A percentile compares a stretch with the other conserved stretches of the same genome.
Conservation (phyloP, 345 rosid genomes). For the Garcia nutans region DNA sequence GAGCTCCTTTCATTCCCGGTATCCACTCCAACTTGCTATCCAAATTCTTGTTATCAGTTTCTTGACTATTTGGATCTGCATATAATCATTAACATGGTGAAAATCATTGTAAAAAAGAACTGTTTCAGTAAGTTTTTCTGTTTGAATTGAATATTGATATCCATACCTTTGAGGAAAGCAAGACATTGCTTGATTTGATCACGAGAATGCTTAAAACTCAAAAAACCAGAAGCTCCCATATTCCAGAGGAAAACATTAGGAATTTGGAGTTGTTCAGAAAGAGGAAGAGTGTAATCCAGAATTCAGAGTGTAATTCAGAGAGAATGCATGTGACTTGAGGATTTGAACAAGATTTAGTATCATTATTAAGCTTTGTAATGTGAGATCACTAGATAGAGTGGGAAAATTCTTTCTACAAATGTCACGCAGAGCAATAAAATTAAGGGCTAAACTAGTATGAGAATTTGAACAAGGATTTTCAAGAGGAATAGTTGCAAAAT, state of each 20-base stretch:
- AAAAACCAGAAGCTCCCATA: constrained; percentile 18
- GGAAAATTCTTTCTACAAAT: constrained; percentile 2
- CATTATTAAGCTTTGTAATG: constrained; percentile 12
- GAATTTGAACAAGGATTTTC: constrained; percentile 15
- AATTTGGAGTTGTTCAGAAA: constrained; percentile 15
- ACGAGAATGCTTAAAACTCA: constrained; percentile 16
- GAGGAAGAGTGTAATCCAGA: not conserved
- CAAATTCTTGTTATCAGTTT: not conserved
- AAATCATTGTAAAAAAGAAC: too few species aligned
- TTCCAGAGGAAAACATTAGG: constrained; percentile 21
- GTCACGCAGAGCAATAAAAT: constrained; percentile 11
- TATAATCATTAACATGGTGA: too few species aligned
- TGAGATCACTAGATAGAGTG: constrained; percentile 4
- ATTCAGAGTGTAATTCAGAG: constrained; percentile 26
- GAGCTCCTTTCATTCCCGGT: constrained; percentile 16
- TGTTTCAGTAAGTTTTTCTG: too few species aligned
- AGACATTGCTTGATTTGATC: constrained; percentile 15
- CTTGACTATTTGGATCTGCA: not conserved
- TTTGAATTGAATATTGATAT: too few species aligned
- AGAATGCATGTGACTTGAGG: constrained; percentile 19
- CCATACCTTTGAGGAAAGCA: not conserved
- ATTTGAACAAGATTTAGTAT: not conserved
- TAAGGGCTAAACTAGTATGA: constrained; percentile 10
- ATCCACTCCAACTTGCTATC: constrained; percentile 14
- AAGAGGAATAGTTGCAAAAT: constrained; percentile 16